Conservation (phyloP, 129 eudicot species). For the Escallonia herrerae region DNA sequence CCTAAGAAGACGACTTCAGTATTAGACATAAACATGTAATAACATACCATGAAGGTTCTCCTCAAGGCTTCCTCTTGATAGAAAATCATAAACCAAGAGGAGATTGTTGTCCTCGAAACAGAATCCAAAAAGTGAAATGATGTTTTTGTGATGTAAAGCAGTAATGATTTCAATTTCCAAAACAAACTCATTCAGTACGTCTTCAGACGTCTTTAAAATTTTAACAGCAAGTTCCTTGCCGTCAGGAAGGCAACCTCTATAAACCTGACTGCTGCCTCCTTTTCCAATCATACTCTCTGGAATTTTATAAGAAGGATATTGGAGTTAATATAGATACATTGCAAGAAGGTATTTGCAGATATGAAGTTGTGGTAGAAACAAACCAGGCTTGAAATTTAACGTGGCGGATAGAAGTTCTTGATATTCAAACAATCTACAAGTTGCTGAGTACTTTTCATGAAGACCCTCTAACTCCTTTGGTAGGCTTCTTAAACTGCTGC, state of each 20-base stretch:
- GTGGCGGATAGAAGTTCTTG: conserved; percentile 73
- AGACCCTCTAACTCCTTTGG: conserved; percentile 69
- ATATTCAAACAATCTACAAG: conserved; percentile 64
- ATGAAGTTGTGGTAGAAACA: conserved; percentile 11
- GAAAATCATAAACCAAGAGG: conserved; percentile 79
- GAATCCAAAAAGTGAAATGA: conserved; percentile 75
- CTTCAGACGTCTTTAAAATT: conserved; percentile 49
- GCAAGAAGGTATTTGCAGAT: neutral
- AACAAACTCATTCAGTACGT: conserved; percentile 36
- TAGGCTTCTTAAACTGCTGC: conserved; percentile 20
- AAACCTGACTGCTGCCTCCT: conserved; percentile 90
- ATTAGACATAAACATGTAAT: neutral
- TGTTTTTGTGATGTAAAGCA: conserved; percentile 68
- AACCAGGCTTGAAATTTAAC: conserved; percentile 68
- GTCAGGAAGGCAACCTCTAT: conserved; percentile 72
- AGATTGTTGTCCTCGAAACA: conserved; percentile 75
- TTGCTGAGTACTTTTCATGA: conserved; percentile 66
- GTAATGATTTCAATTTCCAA: conserved; percentile 62
- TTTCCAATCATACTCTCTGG: conserved; percentile 86
- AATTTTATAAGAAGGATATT: conserved; percentile 2
- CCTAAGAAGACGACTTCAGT: neutral
- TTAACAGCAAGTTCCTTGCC: conserved; percentile 55
- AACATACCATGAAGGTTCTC: conserved; percentile 72
- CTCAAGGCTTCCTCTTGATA: conserved; percentile 88
- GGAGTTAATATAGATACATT: neutral